Evolutionary conservation across 176 grass and related monocot species (phyloP), one percentile per base, ranked within the genome.

Genomic region (Typha latifolia): DNA sequence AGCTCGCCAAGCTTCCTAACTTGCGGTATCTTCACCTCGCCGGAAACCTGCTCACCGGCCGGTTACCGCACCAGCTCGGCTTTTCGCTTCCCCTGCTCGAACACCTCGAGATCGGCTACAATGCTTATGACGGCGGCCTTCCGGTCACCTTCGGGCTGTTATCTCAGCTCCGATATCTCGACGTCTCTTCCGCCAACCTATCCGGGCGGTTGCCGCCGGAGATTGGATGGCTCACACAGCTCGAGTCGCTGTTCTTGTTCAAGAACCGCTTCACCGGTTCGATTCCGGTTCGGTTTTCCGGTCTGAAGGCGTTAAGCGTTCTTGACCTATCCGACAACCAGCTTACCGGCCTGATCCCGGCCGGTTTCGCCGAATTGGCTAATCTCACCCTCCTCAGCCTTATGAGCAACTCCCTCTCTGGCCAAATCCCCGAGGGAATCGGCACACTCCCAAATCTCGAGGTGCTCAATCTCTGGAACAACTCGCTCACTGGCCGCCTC

Each of bases 401-500:
- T 76, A 90, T 92, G 88, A 67, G 73, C 73, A 97, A 97, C 85
- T 19, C 37, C 53, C 78, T 96, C 32, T 82, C 89, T 43, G 85
- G 89, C 22, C 20, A 62, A 7, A 70, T 97, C 70, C 93, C 93
- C 12, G 22, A 51, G 4, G 68, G 75, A 32, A 76, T 97, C 61
- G 83, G 88, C 12, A 47, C 47, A 14, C 77, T 97, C 1, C 82
- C 82, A 9, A 80, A 72, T 61, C 88, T 97, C 48, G 72, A 91
- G 78, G 83, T 72, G 71, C 76, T 97, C 6, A 83, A 86, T 66
- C 78, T 97, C 12, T 97, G 93, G 93, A 97, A 97, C 82, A 97
- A 97, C 80, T 97, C 93, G 12, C 67, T 97, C 61, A 68, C 76
- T 4, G 93, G 93, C 0, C 20, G 29, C 63, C 78, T 97, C 47